Conservation (phyloP, 2,329 filamentous ascomycete genomes). For the Penicillium brevicompactum region DNA sequence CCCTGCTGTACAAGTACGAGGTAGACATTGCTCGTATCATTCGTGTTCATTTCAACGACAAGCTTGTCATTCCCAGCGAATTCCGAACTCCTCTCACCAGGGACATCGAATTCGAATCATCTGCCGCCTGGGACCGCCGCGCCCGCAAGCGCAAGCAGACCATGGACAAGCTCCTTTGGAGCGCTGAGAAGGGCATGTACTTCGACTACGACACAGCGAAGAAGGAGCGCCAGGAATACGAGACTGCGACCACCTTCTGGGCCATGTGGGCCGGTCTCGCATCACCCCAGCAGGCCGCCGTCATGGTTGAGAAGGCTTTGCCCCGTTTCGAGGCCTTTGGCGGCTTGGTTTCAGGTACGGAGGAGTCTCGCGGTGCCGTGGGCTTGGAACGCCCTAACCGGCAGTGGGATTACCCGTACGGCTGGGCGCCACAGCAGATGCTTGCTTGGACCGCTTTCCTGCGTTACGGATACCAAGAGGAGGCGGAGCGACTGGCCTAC, state of each 20-base stretch:
- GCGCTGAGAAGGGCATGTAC: constrained; percentile 89
- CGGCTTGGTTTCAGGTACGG: constrained; percentile 84
- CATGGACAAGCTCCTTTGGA: constrained; percentile 94
- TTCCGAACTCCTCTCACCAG: constrained; percentile 71
- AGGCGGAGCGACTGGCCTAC: constrained; percentile 87
- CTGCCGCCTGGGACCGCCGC: constrained; percentile 85
- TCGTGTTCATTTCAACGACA: constrained; percentile 79
- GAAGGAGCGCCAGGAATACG: constrained; percentile 79
- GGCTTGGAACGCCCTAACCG: constrained; percentile 84
- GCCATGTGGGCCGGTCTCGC: constrained; percentile 93
- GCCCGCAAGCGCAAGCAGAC: constrained; percentile 79
- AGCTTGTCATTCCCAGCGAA: constrained; percentile 76
- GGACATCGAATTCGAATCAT: constrained; percentile 74
- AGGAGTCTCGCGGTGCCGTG: constrained; percentile 80
- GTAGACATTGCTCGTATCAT: constrained; percentile 88
- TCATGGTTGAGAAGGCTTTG: constrained; percentile 77
- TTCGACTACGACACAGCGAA: constrained; percentile 93
- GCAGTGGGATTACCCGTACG: constrained; percentile 98
- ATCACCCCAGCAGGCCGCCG: constrained; percentile 80
- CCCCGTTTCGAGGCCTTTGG: constrained; percentile 87
- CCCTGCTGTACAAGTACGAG: constrained; percentile 95
- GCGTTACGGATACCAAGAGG: constrained; percentile 87
- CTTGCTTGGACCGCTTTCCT: constrained; percentile 92
- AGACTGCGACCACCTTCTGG: constrained; percentile 94
- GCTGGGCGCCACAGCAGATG: constrained; percentile 98